Evolutionary conservation across 2,329 filamentous ascomycete species (phyloP), one percentile per base, ranked within the genome.

Genomic region (Xylaria sp.): DNA sequence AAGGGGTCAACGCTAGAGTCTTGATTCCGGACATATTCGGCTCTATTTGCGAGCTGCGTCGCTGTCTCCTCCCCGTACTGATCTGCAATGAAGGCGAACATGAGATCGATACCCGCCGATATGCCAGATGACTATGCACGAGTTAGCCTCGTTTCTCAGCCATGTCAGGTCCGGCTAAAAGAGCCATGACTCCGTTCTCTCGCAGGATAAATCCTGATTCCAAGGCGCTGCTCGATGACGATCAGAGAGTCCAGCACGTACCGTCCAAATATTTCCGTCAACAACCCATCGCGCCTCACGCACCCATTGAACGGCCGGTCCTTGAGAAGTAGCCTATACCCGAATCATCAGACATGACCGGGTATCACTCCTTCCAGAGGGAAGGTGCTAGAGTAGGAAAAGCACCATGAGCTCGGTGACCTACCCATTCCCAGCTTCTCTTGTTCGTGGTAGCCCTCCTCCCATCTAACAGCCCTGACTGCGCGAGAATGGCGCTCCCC

Each of bases 391-490:
- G 28, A 41, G 23, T 23, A 31, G 31, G n/a, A 60, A 15, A 13
- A 33, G 2, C 6, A 18, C 20, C 51, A 66, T 28, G 25, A 56
- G 18, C n/a, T 12, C 62, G n/a, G 25, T 13, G 18, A 72, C 74
- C 1, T 9, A 87, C 84, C 71, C 78, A 78, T 8, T 79, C 78
- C 82, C 86, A 92, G 0, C 84, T 82, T 7, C 78, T 78, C 79
- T 92, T 93, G 76, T 92, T 93, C 18, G 88, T 90, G 3, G 91
- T 93, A 3, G 89, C 91, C 18, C 83, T 80, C 69, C 80, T 82
- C 0, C 88, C 87, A 68, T 92, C 84, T 36, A 93, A 77, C 1
- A 91, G 78, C 0, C 90, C 90, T 0, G 89, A 82, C 52, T 82
- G 80, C 0, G 90, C 90, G 0, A 87, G 83, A 4, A 91, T 78